Evolutionary conservation across 1,284 basidiomycete genomes (phyloP), one percentile per base, ranked within the genome.

Genomic region (Irpex rosettiformis): DNA sequence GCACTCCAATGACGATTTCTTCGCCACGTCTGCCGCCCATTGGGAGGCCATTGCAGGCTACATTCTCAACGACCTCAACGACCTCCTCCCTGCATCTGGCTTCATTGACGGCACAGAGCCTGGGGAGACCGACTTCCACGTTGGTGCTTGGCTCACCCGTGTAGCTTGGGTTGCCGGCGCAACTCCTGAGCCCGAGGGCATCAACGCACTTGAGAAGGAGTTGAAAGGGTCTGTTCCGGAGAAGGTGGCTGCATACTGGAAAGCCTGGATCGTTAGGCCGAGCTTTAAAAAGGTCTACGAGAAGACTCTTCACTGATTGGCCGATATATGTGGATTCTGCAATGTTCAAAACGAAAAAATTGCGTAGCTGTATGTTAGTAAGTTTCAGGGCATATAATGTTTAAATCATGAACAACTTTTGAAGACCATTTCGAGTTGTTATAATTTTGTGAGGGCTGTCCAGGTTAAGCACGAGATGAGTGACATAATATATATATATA

Each of bases 271-370:
- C 27, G 74, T 72, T 64, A 74, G 84, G 60, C 77, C 80, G 30
- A 83, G 82, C 64, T 88, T 84, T 78, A 73, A 81, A 72, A 75
- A 76, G 65, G 80, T 85, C 52, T 84, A 82, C 62, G 72, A 70
- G 7, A 66, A 72, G 24, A 77, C 76, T 11, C 71, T 83, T 55
- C 81, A 84, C 70, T 84, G 62, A 69, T 51, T 11, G 10, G 4
- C n/a, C 7, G n/a, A n/a, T n/a, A n/a, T n/a, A n/a, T n/a, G n/a
- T n/a, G n/a, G n/a, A n/a, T n/a, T n/a, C n/a, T n/a, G n/a, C n/a
- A n/a, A n/a, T n/a, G n/a, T n/a, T n/a, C n/a, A n/a, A n/a, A n/a
- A n/a, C n/a, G n/a, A n/a, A n/a, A n/a, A n/a, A n/a, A 52, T 4
- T n/a, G 24, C 29, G 51, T 29, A 52, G 16, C 16, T 52, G 22